Evolutionary conservation across 441 rosid genomes (phyloP), one percentile per base, ranked within the genome.

Genomic region (Gossypium trilobum): DNA sequence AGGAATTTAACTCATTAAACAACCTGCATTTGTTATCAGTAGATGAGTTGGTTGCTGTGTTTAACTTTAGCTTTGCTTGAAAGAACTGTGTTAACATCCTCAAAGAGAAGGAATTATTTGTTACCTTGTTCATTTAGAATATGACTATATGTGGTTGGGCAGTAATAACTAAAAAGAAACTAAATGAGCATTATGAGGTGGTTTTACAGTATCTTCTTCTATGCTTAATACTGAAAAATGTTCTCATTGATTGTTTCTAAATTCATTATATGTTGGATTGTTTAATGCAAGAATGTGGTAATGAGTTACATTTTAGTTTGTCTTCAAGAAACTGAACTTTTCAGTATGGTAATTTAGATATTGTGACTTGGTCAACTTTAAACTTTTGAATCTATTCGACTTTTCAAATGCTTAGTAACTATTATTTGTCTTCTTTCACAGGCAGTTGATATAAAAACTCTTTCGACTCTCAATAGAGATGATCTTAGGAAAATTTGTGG

Each of bases 401-500:
- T 61, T 74, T 57, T 62, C 9, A 3, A 2, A 23, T 23, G 36
- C 19, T 60, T 61, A 14, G 69, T 23, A 46, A 50, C 68, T 39
- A 5, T 46, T 58, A 6, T 71, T 23, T 8, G 8, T 69, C 62
- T 60, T 73, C 13, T 73, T 22, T 71, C 71, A 51, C 84, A 95
- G 99, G 97, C 99, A 54, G 89, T 81, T 74, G 98, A 92, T 84
- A 82, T 91, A 76, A 95, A 92, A 77, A 85, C 91, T 73, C 92
- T 95, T 44, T 92, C 90, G 42, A 75, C 90, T 16, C 95, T 95
- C 64, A 87, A 79, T 75, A 83, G 98, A 85, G 97, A 95, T 52
- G 98, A 92, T 83, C 82, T 95, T 83, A 92, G 79, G 89, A 95
- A 92, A 84, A 86, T 95, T 58, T 95, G 98, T 2, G 95, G 99